Percentiles rank a stretch among this genome's conserved stretches.
Conservation (phyloP, 1,139 yeast genomes). For the Geotrichum klebahnii region DNA sequence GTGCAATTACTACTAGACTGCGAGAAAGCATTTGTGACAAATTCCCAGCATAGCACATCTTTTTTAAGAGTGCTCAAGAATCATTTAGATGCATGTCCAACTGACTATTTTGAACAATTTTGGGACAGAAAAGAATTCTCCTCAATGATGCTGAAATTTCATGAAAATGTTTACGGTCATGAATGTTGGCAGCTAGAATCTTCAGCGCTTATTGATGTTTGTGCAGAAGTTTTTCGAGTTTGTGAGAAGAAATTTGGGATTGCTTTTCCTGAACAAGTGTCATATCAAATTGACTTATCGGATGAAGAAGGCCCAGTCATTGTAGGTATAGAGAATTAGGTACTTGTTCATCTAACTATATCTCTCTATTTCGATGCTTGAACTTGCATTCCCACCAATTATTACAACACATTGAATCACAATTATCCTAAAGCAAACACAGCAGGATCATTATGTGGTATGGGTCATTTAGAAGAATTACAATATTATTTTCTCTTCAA, state of each 20-base stretch:
- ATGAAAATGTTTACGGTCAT: constrained; percentile 18
- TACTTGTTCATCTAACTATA: not conserved
- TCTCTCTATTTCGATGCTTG: not conserved
- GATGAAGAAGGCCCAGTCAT: constrained; percentile 11
- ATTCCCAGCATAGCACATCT: constrained; percentile 25
- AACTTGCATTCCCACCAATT: too few species aligned
- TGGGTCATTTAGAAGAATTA: too few species aligned
- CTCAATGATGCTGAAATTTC: constrained; percentile 25
- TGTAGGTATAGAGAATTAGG: not conserved
- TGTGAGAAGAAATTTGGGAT: constrained; percentile 5
- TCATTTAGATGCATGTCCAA: constrained; percentile 41
- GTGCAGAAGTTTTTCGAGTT: constrained; percentile 8
- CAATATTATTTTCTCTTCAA: too few species aligned
- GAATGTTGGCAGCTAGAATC: constrained; percentile 8
- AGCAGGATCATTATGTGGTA: too few species aligned
- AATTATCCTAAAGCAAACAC: too few species aligned
- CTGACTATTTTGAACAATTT: constrained; percentile 41
- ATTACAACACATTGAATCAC: too few species aligned
- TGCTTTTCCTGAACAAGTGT: constrained; percentile 8
- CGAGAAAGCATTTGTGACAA: constrained; percentile 26
- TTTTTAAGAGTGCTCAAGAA: constrained; percentile 34
- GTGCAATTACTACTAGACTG: constrained; percentile 39
- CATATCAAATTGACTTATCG: too few species aligned
- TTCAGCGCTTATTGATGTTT: not conserved
- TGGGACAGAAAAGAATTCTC: constrained; percentile 29